Evolutionary conservation across 345 rosid genomes (phyloP).

Genomic region (Erodium maritimum): DNA sequence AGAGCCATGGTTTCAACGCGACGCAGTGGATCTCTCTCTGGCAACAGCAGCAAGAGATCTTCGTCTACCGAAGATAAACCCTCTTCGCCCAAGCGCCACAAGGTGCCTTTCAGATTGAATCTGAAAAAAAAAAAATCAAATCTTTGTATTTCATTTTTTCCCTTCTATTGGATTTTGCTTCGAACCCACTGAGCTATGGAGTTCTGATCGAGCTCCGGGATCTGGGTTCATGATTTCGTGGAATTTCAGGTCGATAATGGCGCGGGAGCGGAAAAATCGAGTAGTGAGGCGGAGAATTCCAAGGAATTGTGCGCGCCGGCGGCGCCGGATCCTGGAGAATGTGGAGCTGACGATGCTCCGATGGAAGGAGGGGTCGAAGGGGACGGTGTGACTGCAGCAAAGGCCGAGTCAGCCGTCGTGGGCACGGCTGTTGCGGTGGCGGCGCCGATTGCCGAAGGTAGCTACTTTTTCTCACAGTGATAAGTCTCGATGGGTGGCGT

Average conservation of each 20-base stretch:
- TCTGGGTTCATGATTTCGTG: slow-evolving; percentile 7
- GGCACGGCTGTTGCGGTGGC: slow-evolving; percentile 35
- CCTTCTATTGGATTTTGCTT: neutral
- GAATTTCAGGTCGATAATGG: slow-evolving; percentile 45
- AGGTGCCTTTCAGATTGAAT: slow-evolving; percentile 29
- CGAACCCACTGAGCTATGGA: slow-evolving; percentile 1
- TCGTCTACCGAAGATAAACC: slow-evolving; percentile 52
- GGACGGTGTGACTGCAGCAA: slow-evolving; percentile 19
- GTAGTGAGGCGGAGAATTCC: slow-evolving; percentile 37
- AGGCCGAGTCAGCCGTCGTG: slow-evolving; percentile 39
- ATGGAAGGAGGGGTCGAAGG: slow-evolving; percentile 24
- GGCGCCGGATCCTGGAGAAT: slow-evolving; percentile 40
- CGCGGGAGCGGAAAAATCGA: slow-evolving; percentile 33
- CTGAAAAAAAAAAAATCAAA: neutral
- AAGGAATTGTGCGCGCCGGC: slow-evolving; percentile 43
- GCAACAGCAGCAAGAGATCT: slow-evolving; percentile 56
- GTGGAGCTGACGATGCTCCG: slow-evolving; percentile 33
- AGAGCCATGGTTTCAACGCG: slow-evolving; percentile 81
- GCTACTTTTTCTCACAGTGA: slow-evolving; percentile 9
- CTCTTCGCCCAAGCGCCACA: slow-evolving; percentile 62
- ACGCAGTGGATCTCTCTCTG: slow-evolving; percentile 74
- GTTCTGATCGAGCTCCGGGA: slow-evolving; percentile 10
- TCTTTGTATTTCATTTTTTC: neutral
- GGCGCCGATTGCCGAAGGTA: slow-evolving; percentile 58
- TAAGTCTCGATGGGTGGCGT: slow-evolving; percentile 3